These are phyloP conservation scores for Arabidopsis hybrid DNA, from an alignment of 441 rosid species.

Conservation along the genomic window DNA sequence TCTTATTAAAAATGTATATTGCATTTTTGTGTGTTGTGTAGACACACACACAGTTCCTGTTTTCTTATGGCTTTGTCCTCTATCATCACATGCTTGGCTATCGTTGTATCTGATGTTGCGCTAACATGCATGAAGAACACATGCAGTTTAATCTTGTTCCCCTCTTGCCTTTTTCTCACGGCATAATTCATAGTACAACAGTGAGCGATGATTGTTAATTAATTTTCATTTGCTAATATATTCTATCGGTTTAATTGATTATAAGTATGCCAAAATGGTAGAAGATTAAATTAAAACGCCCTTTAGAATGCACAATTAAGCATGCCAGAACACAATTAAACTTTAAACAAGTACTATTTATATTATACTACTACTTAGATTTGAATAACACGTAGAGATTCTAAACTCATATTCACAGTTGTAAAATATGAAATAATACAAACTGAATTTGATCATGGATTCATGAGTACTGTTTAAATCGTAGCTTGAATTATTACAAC, in stretches of 20 bases:
- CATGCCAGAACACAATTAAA: too few relatives aligned
- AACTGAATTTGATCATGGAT: too few relatives aligned
- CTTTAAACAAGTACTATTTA: too few relatives aligned
- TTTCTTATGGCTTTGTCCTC: slow-evolving; percentile 29
- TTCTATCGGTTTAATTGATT: neutral
- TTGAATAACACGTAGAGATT: too few relatives aligned
- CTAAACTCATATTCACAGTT: too few relatives aligned
- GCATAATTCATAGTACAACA: slow-evolving; percentile 1
- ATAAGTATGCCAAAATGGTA: neutral
- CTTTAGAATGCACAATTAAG: too few relatives aligned
- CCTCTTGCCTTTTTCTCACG: neutral
- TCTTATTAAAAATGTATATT: slow-evolving; percentile 23
- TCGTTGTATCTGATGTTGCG: neutral
- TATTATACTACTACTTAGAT: too few relatives aligned
- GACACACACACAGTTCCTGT: slow-evolving; percentile 31
- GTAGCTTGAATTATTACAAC: too few relatives aligned
- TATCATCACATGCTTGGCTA: slow-evolving; percentile 25
- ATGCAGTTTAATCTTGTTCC: neutral
- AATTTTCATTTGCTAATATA: neutral
- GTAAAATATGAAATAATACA: too few relatives aligned
- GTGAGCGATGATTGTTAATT: neutral
- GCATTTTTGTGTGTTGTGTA: slow-evolving; percentile 27
- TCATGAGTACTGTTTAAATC: too few relatives aligned
- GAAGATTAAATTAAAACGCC: neutral
- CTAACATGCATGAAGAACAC: slow-evolving; percentile 8